A percentile compares a stretch with the other conserved stretches of the same genome.
phyloP scores from a whole-genome alignment of 805 yeast genomes.

The Pichia eremophila region DNA sequence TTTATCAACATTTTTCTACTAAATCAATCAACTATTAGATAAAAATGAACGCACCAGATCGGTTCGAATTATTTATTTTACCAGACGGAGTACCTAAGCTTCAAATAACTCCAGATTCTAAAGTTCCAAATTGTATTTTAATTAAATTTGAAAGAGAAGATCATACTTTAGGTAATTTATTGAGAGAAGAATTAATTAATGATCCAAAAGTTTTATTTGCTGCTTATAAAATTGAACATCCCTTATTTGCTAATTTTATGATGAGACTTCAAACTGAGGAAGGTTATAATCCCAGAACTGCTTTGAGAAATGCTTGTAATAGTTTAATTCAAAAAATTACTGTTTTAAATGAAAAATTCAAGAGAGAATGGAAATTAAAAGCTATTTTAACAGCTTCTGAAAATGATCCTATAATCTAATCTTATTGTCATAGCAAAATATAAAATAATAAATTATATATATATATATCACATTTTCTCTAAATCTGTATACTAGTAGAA shows the following conservation, averaged over 20 bases:
- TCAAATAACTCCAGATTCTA: constrained; percentile 83
- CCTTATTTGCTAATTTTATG: constrained; percentile 88
- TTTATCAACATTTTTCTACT: too few species aligned
- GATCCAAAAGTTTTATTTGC: constrained; percentile 91
- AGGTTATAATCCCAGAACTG: constrained; percentile 85
- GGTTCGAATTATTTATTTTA: constrained; percentile 90
- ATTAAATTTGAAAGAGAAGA: constrained; percentile 94
- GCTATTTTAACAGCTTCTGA: constrained; percentile 52
- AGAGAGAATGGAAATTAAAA: constrained; percentile 88
- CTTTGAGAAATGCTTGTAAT: constrained; percentile 83
- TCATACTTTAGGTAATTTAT: constrained; percentile 87
- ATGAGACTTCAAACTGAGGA: constrained; percentile 95
- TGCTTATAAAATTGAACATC: constrained; percentile 97
- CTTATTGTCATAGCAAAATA: too few species aligned
- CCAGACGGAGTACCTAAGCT: constrained; percentile 98
- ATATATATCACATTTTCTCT: too few species aligned
- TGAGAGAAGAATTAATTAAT: constrained; percentile 75
- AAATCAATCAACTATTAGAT: not conserved
- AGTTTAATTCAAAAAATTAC: constrained; percentile 72
- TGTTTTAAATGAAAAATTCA: constrained; percentile 65
- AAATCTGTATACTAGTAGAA: too few species aligned
- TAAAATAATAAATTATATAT: too few species aligned
- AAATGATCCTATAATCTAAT: constrained; percentile 22
- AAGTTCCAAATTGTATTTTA: constrained; percentile 90
- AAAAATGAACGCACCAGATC: constrained; percentile 95